A percentile compares a stretch with the other conserved stretches of the same genome.
Conservation (phyloP, 1,284 basidiomycete species). For the Fomitopsis betulina region DNA sequence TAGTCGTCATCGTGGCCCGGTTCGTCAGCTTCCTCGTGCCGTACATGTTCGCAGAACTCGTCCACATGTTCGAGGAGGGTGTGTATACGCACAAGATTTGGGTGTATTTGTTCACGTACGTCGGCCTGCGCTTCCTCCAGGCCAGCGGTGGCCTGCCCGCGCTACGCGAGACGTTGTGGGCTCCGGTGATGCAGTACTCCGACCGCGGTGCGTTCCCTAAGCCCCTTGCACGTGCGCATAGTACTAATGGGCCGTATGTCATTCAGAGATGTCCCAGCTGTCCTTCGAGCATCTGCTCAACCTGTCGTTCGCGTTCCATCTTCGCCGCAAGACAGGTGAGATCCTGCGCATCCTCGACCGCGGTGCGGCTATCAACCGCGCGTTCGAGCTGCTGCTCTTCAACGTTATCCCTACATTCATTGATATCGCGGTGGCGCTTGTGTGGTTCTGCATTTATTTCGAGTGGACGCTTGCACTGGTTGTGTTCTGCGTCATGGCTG, state of each 20-base stretch:
- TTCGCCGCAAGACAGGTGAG: slow-evolving; percentile 64
- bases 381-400: slow-evolving; percentile 64
- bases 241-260: background rate
- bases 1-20: slow-evolving; percentile 71
- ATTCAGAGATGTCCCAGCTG: slow-evolving; percentile 69
- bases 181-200: slow-evolving; percentile 85
- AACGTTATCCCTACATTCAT: slow-evolving; percentile 77
- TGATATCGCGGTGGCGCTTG: slow-evolving; percentile 69
- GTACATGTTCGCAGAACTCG: slow-evolving; percentile 64
- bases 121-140: slow-evolving; percentile 60
- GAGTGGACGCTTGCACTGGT: slow-evolving; percentile 67
- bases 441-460: slow-evolving; percentile 60
- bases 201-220: slow-evolving; percentile 45
- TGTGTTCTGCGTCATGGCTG: slow-evolving; percentile 72
- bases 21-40: slow-evolving; percentile 74
- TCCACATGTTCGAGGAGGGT: slow-evolving; percentile 53
- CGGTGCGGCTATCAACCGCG: slow-evolving; percentile 50
- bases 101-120: slow-evolving; percentile 60
- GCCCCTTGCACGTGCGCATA: background rate
- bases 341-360: slow-evolving; percentile 64
- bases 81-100: slow-evolving; percentile 45
- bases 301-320: slow-evolving; percentile 84
- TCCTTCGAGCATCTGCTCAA: slow-evolving; percentile 79
- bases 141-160: slow-evolving; percentile 69
- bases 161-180: slow-evolving; percentile 67